Evolutionary conservation across 2,329 filamentous ascomycete genomes (phyloP).

Genomic region (Fusarium sp.): DNA sequence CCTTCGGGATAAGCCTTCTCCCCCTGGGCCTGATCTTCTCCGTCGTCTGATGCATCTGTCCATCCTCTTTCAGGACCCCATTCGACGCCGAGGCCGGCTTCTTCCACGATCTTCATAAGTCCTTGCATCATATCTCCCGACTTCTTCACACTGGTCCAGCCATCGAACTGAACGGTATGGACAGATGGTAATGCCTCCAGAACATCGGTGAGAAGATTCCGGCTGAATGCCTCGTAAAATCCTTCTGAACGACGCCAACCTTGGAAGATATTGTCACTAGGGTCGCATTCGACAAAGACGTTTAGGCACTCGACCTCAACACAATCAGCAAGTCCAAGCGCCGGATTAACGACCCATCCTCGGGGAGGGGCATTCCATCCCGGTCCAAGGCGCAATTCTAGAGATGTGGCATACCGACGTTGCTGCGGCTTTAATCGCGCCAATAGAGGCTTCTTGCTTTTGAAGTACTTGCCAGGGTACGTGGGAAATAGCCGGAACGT

Average conservation of each 20-base stretch:
- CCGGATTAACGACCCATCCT: conserved; percentile 76
- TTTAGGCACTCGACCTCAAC: conserved; percentile 68
- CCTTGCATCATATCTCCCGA: conserved; percentile 73
- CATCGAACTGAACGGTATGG: conserved; percentile 75
- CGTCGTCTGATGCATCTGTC: conserved; percentile 62
- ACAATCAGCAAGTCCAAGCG: conserved; percentile 74
- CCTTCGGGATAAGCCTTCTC: conserved; percentile 19
- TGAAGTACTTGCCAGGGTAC: conserved; percentile 74
- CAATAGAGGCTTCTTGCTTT: conserved; percentile 78
- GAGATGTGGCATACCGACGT: conserved; percentile 68
- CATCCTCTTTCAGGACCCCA: conserved; percentile 79
- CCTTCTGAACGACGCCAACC: conserved; percentile 75
- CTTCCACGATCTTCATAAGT: conserved; percentile 65
- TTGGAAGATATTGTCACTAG: conserved; percentile 74
- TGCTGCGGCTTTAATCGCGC: conserved; percentile 73
- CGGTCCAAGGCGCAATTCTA: conserved; percentile 79
- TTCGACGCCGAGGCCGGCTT: conserved; percentile 64
- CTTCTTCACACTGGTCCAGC: conserved; percentile 73
- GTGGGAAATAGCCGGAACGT: conserved; percentile 76
- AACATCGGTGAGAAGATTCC: conserved; percentile 67
- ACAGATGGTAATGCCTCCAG: conserved; percentile 69
- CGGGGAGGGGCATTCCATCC: conserved; percentile 78
- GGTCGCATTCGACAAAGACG: conserved; percentile 80
- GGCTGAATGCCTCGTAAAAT: conserved; percentile 78
- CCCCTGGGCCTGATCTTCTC: not conserved